Evolutionary conservation across 768 basidiomycete genomes (phyloP).

Genomic region (Collybia mongolica): DNA sequence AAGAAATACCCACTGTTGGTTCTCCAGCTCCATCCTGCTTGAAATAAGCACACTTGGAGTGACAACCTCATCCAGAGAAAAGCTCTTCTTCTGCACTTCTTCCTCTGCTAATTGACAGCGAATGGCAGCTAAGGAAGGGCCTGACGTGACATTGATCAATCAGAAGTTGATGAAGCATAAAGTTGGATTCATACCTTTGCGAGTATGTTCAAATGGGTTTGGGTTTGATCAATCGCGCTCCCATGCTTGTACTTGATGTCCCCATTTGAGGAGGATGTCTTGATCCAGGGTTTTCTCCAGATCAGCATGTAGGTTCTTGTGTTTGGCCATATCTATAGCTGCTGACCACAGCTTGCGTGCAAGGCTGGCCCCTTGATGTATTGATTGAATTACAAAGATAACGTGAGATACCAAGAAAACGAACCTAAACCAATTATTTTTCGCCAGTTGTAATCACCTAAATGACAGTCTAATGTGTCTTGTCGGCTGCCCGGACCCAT

Average conservation of each 20-base stretch:
- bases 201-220: background rate
- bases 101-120: slow-evolving; percentile 8
- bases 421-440: slow-evolving; percentile 21
- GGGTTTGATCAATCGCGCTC: slow-evolving; percentile 5
- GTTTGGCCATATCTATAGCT: slow-evolving; percentile 3
- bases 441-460: slow-evolving; percentile 24
- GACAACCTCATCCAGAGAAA: slow-evolving; percentile 8
- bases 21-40: slow-evolving; percentile 15
- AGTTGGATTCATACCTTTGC: no score
- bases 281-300: background rate
- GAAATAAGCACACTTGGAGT: slow-evolving; percentile 10
- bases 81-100: slow-evolving; percentile 13
- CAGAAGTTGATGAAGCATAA: no score
- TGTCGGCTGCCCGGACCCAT: background rate
- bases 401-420: background rate
- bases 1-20: slow-evolving; percentile 15
- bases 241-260: slow-evolving; percentile 7
- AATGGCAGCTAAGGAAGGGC: slow-evolving; percentile 7
- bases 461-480: slow-evolving; percentile 20
- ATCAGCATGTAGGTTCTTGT: slow-evolving; percentile 2
- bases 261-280: slow-evolving; percentile 1
- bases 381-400: background rate
- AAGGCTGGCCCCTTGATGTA: slow-evolving; percentile 1
- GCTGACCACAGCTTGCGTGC: no score
- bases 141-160: no score